phyloP scores from a whole-genome alignment of 129 eudicot genomes.

The Chrysanthemum makinoi region DNA sequence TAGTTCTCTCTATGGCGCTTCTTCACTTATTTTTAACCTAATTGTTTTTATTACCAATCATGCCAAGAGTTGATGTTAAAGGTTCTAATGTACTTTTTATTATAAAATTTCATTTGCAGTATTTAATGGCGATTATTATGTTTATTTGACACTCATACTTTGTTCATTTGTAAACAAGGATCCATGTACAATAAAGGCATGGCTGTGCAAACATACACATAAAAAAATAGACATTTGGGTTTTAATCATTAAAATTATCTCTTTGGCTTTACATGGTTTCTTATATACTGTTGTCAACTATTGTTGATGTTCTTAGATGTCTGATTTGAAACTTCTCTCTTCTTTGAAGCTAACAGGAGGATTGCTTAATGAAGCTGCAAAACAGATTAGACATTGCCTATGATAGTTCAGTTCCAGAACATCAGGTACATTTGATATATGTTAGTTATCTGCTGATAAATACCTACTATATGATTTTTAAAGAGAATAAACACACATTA shows the following conservation, averaged over 20 bases:
- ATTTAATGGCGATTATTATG: neutral
- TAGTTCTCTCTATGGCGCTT: slow-evolving; percentile 4
- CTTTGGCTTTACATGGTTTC: slow-evolving; percentile 7
- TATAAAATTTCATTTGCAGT: neutral
- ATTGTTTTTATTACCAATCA: neutral
- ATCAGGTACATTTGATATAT: slow-evolving; percentile 56
- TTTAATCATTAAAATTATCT: neutral
- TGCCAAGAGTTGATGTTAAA: neutral
- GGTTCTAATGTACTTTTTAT: neutral
- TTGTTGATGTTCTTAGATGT: neutral
- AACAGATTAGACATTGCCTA: slow-evolving; percentile 72
- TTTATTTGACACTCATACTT: neutral
- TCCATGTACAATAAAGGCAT: neutral
- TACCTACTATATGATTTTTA: neutral
- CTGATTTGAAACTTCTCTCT: slow-evolving; percentile 17
- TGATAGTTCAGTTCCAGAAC: slow-evolving; percentile 75
- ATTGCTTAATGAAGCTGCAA: slow-evolving; percentile 65
- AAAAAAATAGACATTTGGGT: slow-evolving; percentile 1
- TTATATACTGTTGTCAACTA: neutral
- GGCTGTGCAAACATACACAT: slow-evolving; percentile 7
- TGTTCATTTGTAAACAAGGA: neutral
- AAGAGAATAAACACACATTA: neutral
- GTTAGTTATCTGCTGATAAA: neutral
- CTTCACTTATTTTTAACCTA: neutral
- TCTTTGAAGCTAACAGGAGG: slow-evolving; percentile 54